Conservation (phyloP, 1,284 basidiomycete species). For the Cryptococcus hybrid region DNA sequence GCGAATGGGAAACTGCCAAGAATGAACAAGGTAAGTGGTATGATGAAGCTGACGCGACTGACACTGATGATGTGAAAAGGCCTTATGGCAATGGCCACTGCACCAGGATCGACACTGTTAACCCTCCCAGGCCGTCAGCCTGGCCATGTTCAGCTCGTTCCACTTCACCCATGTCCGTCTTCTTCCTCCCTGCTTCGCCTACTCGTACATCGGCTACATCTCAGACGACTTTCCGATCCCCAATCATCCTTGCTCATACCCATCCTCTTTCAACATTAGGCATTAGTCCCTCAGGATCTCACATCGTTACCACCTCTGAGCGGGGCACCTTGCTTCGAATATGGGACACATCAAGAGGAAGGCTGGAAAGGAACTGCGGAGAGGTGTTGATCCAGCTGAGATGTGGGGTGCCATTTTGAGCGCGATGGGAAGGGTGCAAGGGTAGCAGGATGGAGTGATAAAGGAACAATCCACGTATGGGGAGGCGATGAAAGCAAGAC, state of each 20-base stretch:
- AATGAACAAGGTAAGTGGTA: conserved; percentile 71
- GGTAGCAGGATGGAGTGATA: conserved; percentile 71
- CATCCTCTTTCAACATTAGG: conserved; percentile 75
- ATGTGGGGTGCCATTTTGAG: conserved; percentile 74
- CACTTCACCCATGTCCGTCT: conserved; percentile 72
- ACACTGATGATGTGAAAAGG: conserved; percentile 55
- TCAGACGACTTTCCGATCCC: conserved; percentile 39
- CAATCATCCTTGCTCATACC: conserved; percentile 84
- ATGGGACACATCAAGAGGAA: conserved; percentile 77
- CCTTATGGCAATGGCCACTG: conserved; percentile 75
- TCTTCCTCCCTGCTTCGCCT: conserved; percentile 25
- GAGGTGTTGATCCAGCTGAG: conserved; percentile 86
- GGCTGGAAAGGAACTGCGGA: conserved; percentile 76
- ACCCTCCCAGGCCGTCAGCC: conserved; percentile 83
- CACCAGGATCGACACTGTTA: conserved; percentile 71
- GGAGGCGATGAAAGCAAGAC: conserved; percentile 42
- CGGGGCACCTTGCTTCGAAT: conserved; percentile 84
- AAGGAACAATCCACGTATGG: conserved; percentile 89
- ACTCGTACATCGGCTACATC: conserved; percentile 2
- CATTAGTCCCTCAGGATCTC: conserved; percentile 70
- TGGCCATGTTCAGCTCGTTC: conserved; percentile 87
- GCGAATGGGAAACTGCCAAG: conserved; percentile 85
- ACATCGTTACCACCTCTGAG: conserved; percentile 80
- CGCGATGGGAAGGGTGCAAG: conserved; percentile 19
- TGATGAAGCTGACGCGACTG: background rate